phyloP scores from a whole-genome alignment of 2,329 filamentous ascomycete genomes.

The Stagonosporopsis cucurbitacearum region DNA sequence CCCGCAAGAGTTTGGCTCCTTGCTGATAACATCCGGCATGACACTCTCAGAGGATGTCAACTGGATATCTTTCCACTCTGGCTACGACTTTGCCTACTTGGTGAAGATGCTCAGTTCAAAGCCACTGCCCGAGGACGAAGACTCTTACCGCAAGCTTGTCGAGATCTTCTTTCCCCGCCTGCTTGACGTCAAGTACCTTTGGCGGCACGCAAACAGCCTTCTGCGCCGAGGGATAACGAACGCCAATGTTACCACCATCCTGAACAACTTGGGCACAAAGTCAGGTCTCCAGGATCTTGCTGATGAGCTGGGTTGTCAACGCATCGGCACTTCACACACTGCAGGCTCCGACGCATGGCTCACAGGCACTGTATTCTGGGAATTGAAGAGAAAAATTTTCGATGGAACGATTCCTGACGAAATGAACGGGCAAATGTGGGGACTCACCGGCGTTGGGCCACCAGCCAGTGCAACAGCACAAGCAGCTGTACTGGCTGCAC shows the following conservation, averaged over 20 bases:
- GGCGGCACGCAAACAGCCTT: constrained; percentile 81
- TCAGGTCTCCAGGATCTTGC: constrained; percentile 92
- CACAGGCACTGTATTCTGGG: constrained; percentile 94
- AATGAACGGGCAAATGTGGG: constrained; percentile 92
- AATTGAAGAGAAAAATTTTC: constrained; percentile 87
- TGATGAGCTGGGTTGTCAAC: constrained; percentile 88
- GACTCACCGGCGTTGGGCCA: constrained; percentile 69
- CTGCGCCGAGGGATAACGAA: constrained; percentile 58
- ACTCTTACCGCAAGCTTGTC: constrained; percentile 86
- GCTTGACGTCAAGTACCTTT: constrained; percentile 96
- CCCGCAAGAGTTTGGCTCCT: constrained; percentile 82
- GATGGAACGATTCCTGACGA: constrained; percentile 78
- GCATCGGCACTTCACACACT: constrained; percentile 86
- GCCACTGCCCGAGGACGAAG: constrained; percentile 85
- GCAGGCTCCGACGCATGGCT: constrained; percentile 93
- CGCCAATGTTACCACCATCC: constrained; percentile 68
- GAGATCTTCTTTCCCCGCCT: constrained; percentile 91
- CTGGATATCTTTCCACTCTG: constrained; percentile 98
- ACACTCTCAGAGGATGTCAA: constrained; percentile 86
- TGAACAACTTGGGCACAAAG: constrained; percentile 87
- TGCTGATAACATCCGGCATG: constrained; percentile 90
- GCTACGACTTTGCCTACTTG: constrained; percentile 97
- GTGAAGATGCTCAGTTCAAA: constrained; percentile 90
- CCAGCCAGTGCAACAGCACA: constrained; percentile 64
- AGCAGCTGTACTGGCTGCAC: constrained; percentile 52